Percentiles rank a stretch among this genome's conserved stretches.
Evolutionary conservation across 2,329 filamentous ascomycete species (phyloP).

Genomic region (Colletotrichum caudatum): DNA sequence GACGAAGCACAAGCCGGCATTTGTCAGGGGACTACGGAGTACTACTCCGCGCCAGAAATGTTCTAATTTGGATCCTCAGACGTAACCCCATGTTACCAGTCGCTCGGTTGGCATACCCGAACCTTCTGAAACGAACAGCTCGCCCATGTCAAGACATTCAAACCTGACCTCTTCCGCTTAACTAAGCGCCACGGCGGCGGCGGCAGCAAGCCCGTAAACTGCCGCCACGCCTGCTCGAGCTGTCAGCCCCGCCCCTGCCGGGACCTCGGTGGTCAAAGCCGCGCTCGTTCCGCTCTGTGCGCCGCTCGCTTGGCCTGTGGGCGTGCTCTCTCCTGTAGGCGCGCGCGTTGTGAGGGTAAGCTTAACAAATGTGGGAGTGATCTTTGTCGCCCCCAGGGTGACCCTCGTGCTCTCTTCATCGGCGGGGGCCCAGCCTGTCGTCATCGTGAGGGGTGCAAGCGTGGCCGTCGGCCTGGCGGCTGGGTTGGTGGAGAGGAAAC

Average conservation of each 20-base stretch:
- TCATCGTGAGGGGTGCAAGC: neutral
- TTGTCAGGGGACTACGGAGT: too few species aligned
- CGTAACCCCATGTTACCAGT: neutral
- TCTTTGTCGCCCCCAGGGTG: neutral
- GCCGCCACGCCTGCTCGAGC: constrained; percentile 27
- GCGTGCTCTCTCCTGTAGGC: neutral
- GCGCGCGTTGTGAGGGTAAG: neutral
- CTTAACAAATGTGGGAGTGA: neutral
- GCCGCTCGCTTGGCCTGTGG: neutral
- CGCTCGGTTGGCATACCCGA: neutral
- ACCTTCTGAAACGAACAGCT: too few species aligned
- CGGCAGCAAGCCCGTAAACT: constrained; percentile 16
- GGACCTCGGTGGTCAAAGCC: neutral
- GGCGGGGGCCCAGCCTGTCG: neutral
- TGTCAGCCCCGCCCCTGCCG: constrained; percentile 30
- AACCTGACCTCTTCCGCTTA: neutral
- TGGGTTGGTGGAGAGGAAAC: constrained; percentile 19
- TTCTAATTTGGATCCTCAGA: neutral
- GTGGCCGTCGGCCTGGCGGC: neutral
- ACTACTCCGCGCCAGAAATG: too few species aligned
- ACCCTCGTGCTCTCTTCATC: neutral
- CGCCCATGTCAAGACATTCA: neutral
- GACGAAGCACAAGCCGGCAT: neutral
- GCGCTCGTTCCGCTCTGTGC: neutral
- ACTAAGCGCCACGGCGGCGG: constrained; percentile 1